Base-by-base conservation (phyloP, 805 yeast genomes). In the Monosporozyma aerobia region DNA sequence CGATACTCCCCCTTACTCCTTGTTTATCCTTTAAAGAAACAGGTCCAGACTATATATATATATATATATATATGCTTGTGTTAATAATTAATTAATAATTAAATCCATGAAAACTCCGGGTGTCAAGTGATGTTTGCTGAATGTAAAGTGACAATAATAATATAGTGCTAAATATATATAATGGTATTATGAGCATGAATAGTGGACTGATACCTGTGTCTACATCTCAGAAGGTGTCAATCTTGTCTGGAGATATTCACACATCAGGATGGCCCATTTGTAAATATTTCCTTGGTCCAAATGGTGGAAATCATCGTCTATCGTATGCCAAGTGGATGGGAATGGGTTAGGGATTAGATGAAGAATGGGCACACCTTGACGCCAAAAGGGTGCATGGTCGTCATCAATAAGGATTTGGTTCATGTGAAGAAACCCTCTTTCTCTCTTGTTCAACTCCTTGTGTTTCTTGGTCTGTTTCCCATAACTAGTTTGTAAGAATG, bases 331-430 rank as follows among this genome's bases (percentile, higher is more conserved):
- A 9, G 58, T 63, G 0, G 56, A 48, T 0, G 85, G 85, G 60
- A 80, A 80, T 8, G 67, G 69, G 5, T 61, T 53, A 1, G 85
- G 82, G n/a, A 80, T 78, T 45, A 80, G 57, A 58, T 80, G 85
- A 50, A 80, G 55, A 1, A 77, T 67, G 0, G 77, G 77, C 0
- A 78, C 76, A 0, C 80, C 80, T 4, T 68, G 63, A 13, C 63
- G 60, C 40, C 72, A 59, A 59, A 77, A 80, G 1, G 84, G 85
- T 2, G 75, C 56, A 57, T 80, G 85, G 55, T 80, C 85, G 60
- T 80, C 85, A n/a, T 49, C 67, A 50, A 59, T 62, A 9, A 59
- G 37, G 1, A 56, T 41, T 11, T 49, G 51, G 13, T 54, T 47
- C 14, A 50, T 30, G 29, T 51, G 50, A 19, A 56, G 16, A 39